Evolutionary conservation across 768 basidiomycete species (phyloP), one percentile per base, ranked within the genome.

Genomic region (Fistulinella prunicolor): DNA sequence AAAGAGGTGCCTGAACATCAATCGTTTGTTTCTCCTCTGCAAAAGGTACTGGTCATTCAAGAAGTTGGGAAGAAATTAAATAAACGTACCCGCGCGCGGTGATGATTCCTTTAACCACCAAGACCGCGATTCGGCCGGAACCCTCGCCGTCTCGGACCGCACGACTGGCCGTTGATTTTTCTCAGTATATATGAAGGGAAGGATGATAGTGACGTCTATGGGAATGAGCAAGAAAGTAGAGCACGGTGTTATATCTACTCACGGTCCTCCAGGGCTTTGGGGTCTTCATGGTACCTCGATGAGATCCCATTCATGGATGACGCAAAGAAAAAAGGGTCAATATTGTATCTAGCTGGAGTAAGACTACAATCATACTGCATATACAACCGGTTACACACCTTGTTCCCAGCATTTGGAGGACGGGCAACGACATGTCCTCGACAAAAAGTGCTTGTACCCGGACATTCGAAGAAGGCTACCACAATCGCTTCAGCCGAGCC

Each of bases 321-420:
- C 7, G 72, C 67, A 38, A 73, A 75, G 53, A 72, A 76, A 51
- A 74, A 73, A 1, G 74, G 72, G 51, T 75, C 73, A 23, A 75
- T 53, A 42, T 69, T 66, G 50, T 67, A 73, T 49, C 75, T 76
- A 32, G 8, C 12, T 9, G 4, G 28, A 21, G 37, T 47, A 9
- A 65, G 47, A 55, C 32, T 6, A 2, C 7, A 9, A 4, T 26
- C 17, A 6, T 12, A 6, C 7, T 2, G 5, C 16, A 17, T 2
- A 29, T 26, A 14, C 8, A n/a, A 30, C 23, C 9, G 3, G n/a
- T 8, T 4, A 54, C 61, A 28, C 23, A 73, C 73, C 52, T 68
- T 14, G 70, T 64, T 40, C 73, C 73, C 3, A 75, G 48, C 54
- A 75, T 75, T 53, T 68, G 59, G 24, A 75, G 53, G 24, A 71